A percentile compares a stretch with the other conserved stretches of the same genome.
Evolutionary conservation across 768 basidiomycete genomes (phyloP).

Genomic region (Boletus subparvulus): DNA sequence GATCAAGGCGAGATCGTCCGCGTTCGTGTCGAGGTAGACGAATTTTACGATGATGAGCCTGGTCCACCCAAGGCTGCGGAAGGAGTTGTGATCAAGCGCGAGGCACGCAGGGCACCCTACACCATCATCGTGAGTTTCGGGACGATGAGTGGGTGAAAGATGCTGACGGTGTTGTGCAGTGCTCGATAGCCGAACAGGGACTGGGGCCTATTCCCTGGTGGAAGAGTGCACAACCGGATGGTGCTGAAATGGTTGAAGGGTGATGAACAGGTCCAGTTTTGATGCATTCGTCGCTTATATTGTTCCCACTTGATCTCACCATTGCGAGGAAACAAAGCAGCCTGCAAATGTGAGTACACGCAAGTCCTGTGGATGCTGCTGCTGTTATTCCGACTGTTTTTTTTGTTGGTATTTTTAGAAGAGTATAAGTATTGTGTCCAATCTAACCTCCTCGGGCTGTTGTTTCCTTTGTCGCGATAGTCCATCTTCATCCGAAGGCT

Average conservation of each 20-base stretch:
- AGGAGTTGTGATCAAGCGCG: slow-evolving; percentile 57
- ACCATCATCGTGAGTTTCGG: slow-evolving; percentile 56
- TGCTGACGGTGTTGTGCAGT: slow-evolving; percentile 42
- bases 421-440: not conserved
- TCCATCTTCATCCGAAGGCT: not conserved
- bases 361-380: not conserved
- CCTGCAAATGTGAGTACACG: slow-evolving; percentile 2
- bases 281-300: not conserved
- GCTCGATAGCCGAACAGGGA: slow-evolving; percentile 81
- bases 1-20: slow-evolving; percentile 75
- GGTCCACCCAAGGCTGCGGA: slow-evolving; percentile 77
- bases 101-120: slow-evolving; percentile 59
- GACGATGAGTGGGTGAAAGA: too few relatives aligned
- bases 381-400: not conserved
- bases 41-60: slow-evolving; percentile 84
- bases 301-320: not conserved
- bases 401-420: not conserved
- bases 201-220: slow-evolving; percentile 78
- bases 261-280: slow-evolving; percentile 11
- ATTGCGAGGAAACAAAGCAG: not conserved
- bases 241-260: slow-evolving; percentile 42
- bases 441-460: not conserved
- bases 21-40: slow-evolving; percentile 75
- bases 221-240: slow-evolving; percentile 49
- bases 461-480: not conserved